A percentile compares a stretch with the other conserved stretches of the same genome.
phyloP scores from a whole-genome alignment of 352 stramenopile genomes.

The Blastocystis sp. region DNA sequence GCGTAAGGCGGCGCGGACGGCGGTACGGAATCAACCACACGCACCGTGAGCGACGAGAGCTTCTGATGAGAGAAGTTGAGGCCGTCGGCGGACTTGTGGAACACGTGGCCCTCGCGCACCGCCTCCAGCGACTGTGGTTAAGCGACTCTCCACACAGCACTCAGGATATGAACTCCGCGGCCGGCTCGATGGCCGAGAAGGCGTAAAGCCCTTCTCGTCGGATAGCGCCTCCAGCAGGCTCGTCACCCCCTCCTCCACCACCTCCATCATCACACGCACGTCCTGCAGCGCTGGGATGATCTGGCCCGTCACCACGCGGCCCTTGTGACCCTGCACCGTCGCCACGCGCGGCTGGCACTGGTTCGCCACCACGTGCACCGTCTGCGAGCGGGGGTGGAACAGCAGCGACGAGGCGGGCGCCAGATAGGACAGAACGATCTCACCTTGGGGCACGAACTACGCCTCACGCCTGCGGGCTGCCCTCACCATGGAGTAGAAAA shows the following conservation, averaged over 20 bases:
- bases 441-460: not conserved
- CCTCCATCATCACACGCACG: conserved; percentile 14
- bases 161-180: conserved; percentile 5
- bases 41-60: not conserved
- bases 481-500: not conserved
- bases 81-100: conserved; percentile 38
- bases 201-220: conserved; percentile 19
- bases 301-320: conserved; percentile 46
- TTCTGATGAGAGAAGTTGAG: conserved; percentile 59
- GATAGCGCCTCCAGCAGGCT: not conserved
- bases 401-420: conserved; percentile 8
- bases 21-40: not conserved
- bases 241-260: not conserved
- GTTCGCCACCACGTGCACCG: not conserved
- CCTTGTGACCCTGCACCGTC: not conserved
- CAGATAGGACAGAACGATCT: not conserved
- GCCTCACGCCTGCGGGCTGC: not conserved
- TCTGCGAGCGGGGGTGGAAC: not conserved
- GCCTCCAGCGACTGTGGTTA: conserved; percentile 8
- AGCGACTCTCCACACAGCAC: not conserved
- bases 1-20: not conserved
- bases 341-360: not conserved
- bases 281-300: conserved; percentile 35
- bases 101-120: conserved; percentile 25
- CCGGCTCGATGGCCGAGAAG: conserved; percentile 7